These are phyloP conservation scores for Coelastrella sp. DNA, from an alignment of 139 green algal genomes.

Conservation along the genomic window DNA sequence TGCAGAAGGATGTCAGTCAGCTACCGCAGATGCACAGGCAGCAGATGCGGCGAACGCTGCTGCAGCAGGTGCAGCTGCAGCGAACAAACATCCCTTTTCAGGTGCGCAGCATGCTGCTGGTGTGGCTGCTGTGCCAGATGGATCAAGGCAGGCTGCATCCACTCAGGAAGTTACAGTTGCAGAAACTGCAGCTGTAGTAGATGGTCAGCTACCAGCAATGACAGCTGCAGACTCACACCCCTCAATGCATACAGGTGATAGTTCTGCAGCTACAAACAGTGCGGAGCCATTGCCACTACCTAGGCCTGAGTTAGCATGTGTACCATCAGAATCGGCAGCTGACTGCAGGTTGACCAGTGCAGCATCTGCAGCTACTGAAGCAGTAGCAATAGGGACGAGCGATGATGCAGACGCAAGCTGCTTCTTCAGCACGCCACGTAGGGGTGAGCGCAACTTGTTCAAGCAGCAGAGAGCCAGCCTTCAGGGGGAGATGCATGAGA, in stretches of 20 bases:
- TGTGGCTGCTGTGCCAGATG: not conserved
- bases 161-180: not conserved
- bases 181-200: not conserved
- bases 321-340: not conserved
- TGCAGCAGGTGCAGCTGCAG: not conserved
- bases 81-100: no score
- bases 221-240: not conserved
- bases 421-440: constrained; percentile 10
- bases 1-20: no score
- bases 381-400: not conserved
- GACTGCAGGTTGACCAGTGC: no score
- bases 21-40: not conserved
- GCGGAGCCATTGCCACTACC: not conserved
- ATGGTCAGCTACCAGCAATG: not conserved
- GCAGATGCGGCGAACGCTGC: not conserved
- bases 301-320: not conserved
- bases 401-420: constrained; percentile 19
- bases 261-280: not conserved
- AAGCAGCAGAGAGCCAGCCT: not conserved
- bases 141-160: no score
- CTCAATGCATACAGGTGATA: not conserved
- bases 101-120: not conserved
- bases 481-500: not conserved
- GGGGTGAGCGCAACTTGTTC: not conserved
- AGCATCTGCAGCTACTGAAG: no score